Base-by-base conservation (phyloP, 805 yeast species). In the Komagataella ulmi region DNA sequence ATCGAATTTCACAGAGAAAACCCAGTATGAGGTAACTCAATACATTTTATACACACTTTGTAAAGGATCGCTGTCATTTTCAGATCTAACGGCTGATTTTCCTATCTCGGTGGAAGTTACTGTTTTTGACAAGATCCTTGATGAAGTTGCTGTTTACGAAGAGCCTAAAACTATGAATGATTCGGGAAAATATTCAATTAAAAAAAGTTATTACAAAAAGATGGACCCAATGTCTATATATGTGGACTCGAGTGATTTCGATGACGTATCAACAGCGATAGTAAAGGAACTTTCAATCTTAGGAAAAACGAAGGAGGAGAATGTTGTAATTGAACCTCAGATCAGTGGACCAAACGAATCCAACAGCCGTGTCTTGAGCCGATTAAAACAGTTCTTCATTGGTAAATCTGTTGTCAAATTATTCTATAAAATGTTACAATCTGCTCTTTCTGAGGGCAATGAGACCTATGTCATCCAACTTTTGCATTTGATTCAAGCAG, bases 401-500 rank as follows among this genome's bases (percentile, higher is more conserved):
- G 72, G 81, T 0, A 61, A 61, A 2, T 67, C 66, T 1, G 80
- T 83, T 64, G 81, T 80, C 0, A 80, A 79, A 56, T 64, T 83
- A 45, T 53, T 83, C 5, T 77, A 73, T 58, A 81, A 81, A 57
- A 62, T 80, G n/a, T 65, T 85, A 14, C 77, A 76, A 50, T 70
- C 71, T 45, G 72, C 85, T 0, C 65, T 81, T 19, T 73, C 72
- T 49, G 65, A 69, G 0, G 70, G 72, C 1, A 76, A 79, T 51
- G 84, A 81, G 51, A 67, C 77, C 0, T 82, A 70, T 57, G 63
- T 83, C 43, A 76, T 80, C 17, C 80, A 78, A 46, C 59, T 82
- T n/a, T 69, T 86, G 44, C 93, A 85, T 61, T 69, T 86, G 49
- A 56, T 83, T 2, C 88, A 85, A 66, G 90, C 86, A 5, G 69